Evolutionary conservation across 1,284 basidiomycete genomes (phyloP), one percentile per base, ranked within the genome.

Genomic region (Ustilago esculenta): DNA sequence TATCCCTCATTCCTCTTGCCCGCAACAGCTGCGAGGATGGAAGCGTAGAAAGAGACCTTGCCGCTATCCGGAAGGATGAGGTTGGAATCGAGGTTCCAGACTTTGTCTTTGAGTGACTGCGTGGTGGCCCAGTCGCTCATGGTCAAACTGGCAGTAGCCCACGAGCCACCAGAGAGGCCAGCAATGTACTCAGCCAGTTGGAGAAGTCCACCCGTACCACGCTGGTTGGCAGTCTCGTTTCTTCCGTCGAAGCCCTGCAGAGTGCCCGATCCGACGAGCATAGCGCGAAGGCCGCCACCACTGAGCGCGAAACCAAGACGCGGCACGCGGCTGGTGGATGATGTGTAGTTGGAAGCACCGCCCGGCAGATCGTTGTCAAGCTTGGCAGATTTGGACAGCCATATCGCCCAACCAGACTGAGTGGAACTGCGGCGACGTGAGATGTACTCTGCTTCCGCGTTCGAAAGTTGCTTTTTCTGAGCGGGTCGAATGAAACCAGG

Each of bases 231-330:
- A 5, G 80, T 81, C 6, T 44, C 29, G 33, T 81, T 81, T 14
- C 80, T 63, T 3, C 46, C 50, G 34, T 81, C 79, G n/a, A 79
- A 71, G 10, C 75, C 79, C 25, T 73, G 59, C 17, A 74, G 27
- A 1, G 72, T 58, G n/a, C 75, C 77, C 1, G 70, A 27, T 18
- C 76, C 80, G 54, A 72, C 58, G 3, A 84, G 78, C 84, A 85
- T 85, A 10, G 84, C 84, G 17, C 85, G 71, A 54, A 85, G 83
- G 5, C 85, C 85, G 25, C 85, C 85, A 30, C 85, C 85, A 10
- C 82, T 83, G 14, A 85, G 64, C 1, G 84, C 83, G 36, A 84
- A 75, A 24, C 83, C 83, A 18, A 85, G 72, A 2, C 67, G 59
- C 0, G 85, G 85, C 27, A 56, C 60, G 10, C 72, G 57, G 29